These are phyloP conservation scores for Alternaria hordeiaustralica DNA, from an alignment of 2,329 filamentous ascomycete genomes.

Conservation along the genomic window DNA sequence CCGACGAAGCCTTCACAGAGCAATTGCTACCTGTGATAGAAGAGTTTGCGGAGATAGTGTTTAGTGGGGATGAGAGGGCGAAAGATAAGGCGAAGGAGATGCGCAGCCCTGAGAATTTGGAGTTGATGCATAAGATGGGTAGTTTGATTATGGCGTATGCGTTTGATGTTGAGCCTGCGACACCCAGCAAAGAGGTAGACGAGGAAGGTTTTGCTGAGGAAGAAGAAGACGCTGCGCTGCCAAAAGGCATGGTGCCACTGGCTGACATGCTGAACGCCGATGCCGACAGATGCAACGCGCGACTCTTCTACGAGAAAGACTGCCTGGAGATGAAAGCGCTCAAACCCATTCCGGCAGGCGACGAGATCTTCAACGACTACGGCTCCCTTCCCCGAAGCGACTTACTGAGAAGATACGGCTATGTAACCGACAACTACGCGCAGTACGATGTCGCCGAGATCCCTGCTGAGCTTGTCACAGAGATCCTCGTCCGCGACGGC, in stretches of 20 bases:
- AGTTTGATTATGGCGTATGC: conserved; percentile 92
- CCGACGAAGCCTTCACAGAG: conserved; percentile 71
- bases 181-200: conserved; percentile 59
- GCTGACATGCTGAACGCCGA: conserved; percentile 91
- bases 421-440: conserved; percentile 78
- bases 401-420: conserved; percentile 83
- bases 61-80: conserved; percentile 46
- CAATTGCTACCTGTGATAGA: conserved; percentile 62
- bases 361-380: conserved; percentile 89
- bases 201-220: conserved; percentile 60
- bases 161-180: conserved; percentile 73
- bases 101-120: conserved; percentile 57
- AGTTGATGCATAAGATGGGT: conserved; percentile 78
- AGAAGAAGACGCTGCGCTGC: conserved; percentile 56
- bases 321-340: conserved; percentile 74
- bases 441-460: conserved; percentile 85
- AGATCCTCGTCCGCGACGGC: conserved; percentile 16
- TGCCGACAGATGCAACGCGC: conserved; percentile 77
- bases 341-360: conserved; percentile 69
- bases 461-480: conserved; percentile 63
- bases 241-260: conserved; percentile 88
- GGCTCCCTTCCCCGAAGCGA: conserved; percentile 84
- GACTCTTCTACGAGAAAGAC: conserved; percentile 66
- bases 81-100: conserved; percentile 49
- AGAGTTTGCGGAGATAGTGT: conserved; percentile 47